Conservation (phyloP, 106 monocot genomes). For the Dioscorea zingiberensis region DNA sequence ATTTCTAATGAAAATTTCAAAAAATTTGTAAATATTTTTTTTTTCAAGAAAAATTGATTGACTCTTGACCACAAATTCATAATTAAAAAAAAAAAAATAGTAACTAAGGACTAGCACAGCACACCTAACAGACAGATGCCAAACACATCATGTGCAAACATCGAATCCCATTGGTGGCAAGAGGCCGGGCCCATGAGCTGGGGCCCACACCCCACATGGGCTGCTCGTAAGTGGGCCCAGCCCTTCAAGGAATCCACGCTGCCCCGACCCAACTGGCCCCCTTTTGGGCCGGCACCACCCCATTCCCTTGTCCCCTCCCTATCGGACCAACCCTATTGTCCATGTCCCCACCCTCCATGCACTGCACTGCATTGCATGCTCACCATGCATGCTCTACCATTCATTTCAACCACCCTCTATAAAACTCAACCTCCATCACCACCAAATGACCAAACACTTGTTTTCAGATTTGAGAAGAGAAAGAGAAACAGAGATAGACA, state of each 20-base stretch:
- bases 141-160: no score
- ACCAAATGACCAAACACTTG: not conserved
- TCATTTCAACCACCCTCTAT: not conserved
- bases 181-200: not conserved
- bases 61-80: no score
- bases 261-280: not conserved
- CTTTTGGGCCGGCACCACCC: not conserved
- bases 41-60: no score
- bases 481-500: no score
- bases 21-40: no score
- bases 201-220: not conserved
- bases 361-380: not conserved
- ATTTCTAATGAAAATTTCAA: no score
- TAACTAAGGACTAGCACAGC: no score
- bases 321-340: constrained; percentile 6
- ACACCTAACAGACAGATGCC: no score
- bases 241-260: not conserved
- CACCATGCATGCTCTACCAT: no score
- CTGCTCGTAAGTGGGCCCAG: not conserved
- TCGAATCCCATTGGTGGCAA: no score
- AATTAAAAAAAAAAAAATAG: no score
- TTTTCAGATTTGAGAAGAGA: no score
- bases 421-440: not conserved
- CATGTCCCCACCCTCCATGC: not conserved
- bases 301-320: not conserved